Evolutionary conservation across 2,329 filamentous ascomycete genomes (phyloP).

Genomic region (Arthroderma uncinatum): DNA sequence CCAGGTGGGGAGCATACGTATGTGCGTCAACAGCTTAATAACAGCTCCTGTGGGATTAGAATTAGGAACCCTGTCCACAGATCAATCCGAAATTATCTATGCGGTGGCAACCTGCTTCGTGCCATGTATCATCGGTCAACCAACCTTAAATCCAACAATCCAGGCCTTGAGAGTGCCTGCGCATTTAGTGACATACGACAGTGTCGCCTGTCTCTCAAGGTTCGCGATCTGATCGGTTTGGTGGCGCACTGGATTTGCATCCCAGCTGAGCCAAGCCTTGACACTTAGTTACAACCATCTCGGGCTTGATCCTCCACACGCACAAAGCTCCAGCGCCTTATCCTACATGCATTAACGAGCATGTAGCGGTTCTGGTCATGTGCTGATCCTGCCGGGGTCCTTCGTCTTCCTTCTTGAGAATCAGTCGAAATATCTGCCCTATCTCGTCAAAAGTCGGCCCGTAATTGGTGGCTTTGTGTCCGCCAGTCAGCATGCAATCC

Average conservation of each 20-base stretch:
- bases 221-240: background rate
- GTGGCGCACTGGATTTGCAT: background rate
- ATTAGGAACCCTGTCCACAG: background rate
- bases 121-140: background rate
- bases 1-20: background rate
- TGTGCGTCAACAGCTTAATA: background rate
- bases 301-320: background rate
- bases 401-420: background rate
- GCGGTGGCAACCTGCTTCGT: background rate
- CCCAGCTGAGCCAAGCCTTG: constrained; percentile 1
- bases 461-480: background rate
- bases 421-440: background rate
- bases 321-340: background rate
- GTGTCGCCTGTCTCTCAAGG: background rate
- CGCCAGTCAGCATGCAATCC: background rate
- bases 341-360: background rate
- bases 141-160: background rate
- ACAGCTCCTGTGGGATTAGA: background rate
- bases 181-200: background rate
- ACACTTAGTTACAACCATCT: background rate
- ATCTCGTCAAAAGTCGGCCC: background rate
- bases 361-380: background rate
- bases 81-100: background rate
- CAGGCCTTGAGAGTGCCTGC: background rate
- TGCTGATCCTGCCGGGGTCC: background rate